Evolutionary conservation across 495 filamentous ascomycete genomes (phyloP), one percentile per base, ranked within the genome.

Genomic region (Daldinia grandis): DNA sequence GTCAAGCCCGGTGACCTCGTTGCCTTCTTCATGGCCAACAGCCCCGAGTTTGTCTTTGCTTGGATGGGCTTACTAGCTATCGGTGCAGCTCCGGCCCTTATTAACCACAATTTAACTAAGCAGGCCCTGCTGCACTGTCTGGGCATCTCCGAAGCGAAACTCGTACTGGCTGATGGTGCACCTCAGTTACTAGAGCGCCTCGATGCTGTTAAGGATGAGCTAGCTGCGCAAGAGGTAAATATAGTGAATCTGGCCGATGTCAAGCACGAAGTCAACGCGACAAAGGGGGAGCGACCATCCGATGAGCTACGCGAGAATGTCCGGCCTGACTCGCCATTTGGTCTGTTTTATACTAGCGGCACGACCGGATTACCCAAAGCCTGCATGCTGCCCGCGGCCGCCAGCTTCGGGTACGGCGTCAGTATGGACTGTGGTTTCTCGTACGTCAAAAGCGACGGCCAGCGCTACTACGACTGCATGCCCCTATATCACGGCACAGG

Each of bases 401-500:
- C 71, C 33, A 75, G 74, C 9, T 81, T 76, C 57, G 65, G 49
- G 3, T 69, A 79, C 54, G 78, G 74, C 38, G 57, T 40, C 5
- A 71, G 76, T 40, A 73, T 44, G n/a, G 58, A 71, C 0, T 76
- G 67, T 56, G 75, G 73, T 3, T 76, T 57, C 27, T 72, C 70
- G 3, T 74, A 74, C 51, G 73, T 77, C 42, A 56, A 66, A 19
- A 55, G 58, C 25, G 67, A 72, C 1, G 47, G 75, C 49, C 88
- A 91, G 72, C 80, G 90, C 21, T 92, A 88, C 87, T 92, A 93
- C 78, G 82, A 86, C 71, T 92, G 90, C 74, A 94, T 95, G 91
- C 92, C 92, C 3, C 77, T 93, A 15, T 95, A 93, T 76, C 92
- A 95, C 74, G 91, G 91, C 9, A 95, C 92, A 0, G 90, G 90